Conservation (phyloP, 441 rosid species). For the Populus hybrid region DNA sequence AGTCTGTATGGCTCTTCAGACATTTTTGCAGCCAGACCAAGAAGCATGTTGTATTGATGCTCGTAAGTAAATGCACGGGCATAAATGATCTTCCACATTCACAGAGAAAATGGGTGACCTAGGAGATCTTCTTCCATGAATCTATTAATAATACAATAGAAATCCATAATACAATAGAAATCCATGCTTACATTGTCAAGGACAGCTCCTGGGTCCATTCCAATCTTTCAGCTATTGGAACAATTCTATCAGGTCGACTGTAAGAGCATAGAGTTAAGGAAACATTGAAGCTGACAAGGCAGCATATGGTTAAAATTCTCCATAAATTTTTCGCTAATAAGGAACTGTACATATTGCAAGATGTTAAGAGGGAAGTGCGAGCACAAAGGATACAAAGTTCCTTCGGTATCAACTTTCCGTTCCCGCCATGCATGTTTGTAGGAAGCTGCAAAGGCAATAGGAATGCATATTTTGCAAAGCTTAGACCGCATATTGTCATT, state of each 20-base stretch:
- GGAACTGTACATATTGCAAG: neutral
- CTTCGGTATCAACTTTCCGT: constrained; percentile 86
- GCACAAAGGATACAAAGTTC: constrained; percentile 74
- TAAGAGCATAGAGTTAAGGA: constrained; percentile 32
- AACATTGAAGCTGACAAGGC: constrained; percentile 3
- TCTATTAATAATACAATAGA: constrained; percentile 2
- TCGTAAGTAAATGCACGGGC: constrained; percentile 88
- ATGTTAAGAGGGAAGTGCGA: constrained; percentile 6
- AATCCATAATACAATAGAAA: constrained; percentile 15
- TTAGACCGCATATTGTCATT: neutral
- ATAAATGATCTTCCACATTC: constrained; percentile 64
- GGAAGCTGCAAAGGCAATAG: constrained; percentile 57
- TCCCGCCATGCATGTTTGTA: constrained; percentile 86
- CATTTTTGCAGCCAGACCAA: constrained; percentile 95
- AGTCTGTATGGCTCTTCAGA: constrained; percentile 89
- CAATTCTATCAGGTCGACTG: constrained; percentile 81
- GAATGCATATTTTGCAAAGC: constrained; percentile 3
- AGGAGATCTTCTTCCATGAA: constrained; percentile 1
- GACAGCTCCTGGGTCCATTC: constrained; percentile 95
- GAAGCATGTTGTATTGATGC: constrained; percentile 89
- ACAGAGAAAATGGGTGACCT: constrained; percentile 15
- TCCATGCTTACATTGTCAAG: constrained; percentile 72
- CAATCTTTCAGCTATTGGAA: constrained; percentile 91
- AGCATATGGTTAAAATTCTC: neutral
- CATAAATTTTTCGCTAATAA: neutral